These are phyloP conservation scores for Scolecobasidium constrictum DNA, from an alignment of 2,329 filamentous ascomycete genomes.

Conservation along the genomic window DNA sequence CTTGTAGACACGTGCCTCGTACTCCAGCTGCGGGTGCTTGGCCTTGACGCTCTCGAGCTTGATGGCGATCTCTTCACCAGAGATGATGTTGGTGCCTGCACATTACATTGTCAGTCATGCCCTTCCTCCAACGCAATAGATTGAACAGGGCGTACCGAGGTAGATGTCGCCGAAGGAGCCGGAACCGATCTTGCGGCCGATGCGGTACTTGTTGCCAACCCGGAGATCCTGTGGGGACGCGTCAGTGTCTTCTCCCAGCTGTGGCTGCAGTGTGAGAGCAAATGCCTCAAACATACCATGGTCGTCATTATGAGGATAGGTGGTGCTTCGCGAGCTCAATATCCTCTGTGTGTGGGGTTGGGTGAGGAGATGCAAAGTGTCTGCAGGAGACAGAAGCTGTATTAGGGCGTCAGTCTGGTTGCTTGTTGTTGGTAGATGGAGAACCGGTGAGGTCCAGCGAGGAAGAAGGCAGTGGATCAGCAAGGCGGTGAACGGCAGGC, in stretches of 20 bases:
- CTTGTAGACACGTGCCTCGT: constrained; percentile 90
- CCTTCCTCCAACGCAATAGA: not conserved
- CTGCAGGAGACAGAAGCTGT: constrained; percentile 17
- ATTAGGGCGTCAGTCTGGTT: not conserved
- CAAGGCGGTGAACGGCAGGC: not conserved
- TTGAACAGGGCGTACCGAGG: constrained; percentile 46
- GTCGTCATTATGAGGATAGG: constrained; percentile 42
- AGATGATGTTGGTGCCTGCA: constrained; percentile 64
- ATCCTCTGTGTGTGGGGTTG: not conserved
- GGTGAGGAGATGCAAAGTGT: constrained; percentile 2
- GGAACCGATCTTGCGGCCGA: constrained; percentile 97
- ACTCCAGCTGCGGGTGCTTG: constrained; percentile 97
- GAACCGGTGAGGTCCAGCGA: not conserved
- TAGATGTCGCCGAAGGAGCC: constrained; percentile 98
- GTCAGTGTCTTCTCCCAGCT: not conserved
- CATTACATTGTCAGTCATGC: constrained; percentile 2
- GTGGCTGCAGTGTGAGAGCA: not conserved
- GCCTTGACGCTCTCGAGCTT: constrained; percentile 99
- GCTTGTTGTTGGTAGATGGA: not conserved
- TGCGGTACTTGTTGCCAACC: constrained; percentile 99
- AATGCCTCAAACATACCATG: constrained; percentile 43
- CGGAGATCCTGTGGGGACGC: constrained; percentile 65
- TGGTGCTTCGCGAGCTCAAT: not conserved
- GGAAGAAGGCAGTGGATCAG: not conserved
- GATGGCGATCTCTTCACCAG: constrained; percentile 97